Percentiles rank a stretch among this genome's conserved stretches.
Conservation (phyloP, 2,329 filamentous ascomycete species). For the Phyllosticta citribraziliensis region DNA sequence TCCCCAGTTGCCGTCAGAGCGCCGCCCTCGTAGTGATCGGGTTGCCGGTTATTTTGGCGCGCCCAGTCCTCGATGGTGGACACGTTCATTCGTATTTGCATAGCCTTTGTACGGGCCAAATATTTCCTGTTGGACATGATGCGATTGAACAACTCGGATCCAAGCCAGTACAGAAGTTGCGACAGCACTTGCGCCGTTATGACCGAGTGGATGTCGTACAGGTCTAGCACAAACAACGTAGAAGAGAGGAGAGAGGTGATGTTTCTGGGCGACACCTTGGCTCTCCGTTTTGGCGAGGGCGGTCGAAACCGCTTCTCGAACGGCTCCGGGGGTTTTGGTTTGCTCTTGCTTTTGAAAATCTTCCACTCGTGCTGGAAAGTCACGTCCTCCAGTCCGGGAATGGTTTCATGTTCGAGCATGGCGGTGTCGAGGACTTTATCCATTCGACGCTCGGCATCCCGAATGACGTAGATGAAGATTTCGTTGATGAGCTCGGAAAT, state of each 20-base stretch:
- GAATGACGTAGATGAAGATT: constrained; percentile 94
- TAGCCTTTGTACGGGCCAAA: constrained; percentile 89
- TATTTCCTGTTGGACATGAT: constrained; percentile 96
- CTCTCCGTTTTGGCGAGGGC: constrained; percentile 84
- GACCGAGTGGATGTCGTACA: constrained; percentile 98
- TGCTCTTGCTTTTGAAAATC: constrained; percentile 82
- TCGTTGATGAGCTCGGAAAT: constrained; percentile 93
- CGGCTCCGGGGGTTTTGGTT: constrained; percentile 75
- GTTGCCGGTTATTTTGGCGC: constrained; percentile 79
- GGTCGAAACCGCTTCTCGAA: constrained; percentile 84
- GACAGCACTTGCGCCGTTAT: constrained; percentile 87
- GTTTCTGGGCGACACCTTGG: constrained; percentile 86
- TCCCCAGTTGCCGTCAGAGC: constrained; percentile 80
- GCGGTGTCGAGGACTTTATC: constrained; percentile 90
- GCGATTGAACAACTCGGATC: constrained; percentile 92
- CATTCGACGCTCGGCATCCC: constrained; percentile 88
- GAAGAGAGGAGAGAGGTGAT: constrained; percentile 93
- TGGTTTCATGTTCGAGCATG: constrained; percentile 96
- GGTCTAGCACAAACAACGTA: constrained; percentile 88
- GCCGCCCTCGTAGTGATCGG: constrained; percentile 90
- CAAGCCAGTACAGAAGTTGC: constrained; percentile 92
- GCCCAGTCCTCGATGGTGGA: constrained; percentile 96
- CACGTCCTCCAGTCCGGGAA: constrained; percentile 93
- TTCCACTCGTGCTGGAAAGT: constrained; percentile 99
- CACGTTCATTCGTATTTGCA: constrained; percentile 99